Percentiles rank a stretch among this genome's conserved stretches.
Conservation (phyloP, 192 early-diverging fungal genomes). For the Coemansia sp. region DNA sequence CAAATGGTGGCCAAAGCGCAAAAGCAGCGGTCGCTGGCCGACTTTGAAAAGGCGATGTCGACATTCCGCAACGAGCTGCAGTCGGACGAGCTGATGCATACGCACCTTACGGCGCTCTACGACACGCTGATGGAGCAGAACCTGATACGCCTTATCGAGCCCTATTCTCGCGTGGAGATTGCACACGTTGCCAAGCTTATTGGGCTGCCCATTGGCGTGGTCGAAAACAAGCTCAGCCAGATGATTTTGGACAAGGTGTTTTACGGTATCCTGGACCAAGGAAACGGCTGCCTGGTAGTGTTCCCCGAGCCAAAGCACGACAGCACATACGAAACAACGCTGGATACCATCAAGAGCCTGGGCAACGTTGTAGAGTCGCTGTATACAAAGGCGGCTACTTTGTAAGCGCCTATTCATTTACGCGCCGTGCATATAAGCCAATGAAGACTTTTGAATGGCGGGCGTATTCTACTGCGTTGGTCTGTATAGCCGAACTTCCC, state of each 20-base stretch:
- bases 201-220: conserved; percentile 86
- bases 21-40: conserved; percentile 93
- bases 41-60: conserved; percentile 90
- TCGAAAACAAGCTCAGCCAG: conserved; percentile 95
- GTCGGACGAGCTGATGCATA: conserved; percentile 92
- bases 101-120: conserved; percentile 88
- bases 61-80: conserved; percentile 84
- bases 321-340: conserved; percentile 86
- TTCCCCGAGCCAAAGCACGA: conserved; percentile 88
- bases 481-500: not conserved
- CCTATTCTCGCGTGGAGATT: conserved; percentile 96
- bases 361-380: conserved; percentile 92
- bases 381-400: conserved; percentile 77
- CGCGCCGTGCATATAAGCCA: conserved; percentile 4
- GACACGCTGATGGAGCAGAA: conserved; percentile 97
- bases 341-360: conserved; percentile 98
- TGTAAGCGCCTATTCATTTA: conserved; percentile 16
- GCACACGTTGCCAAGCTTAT: conserved; percentile 91
- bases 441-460: not conserved
- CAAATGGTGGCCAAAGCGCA: conserved; percentile 91
- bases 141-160: conserved; percentile 94
- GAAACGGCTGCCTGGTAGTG: conserved; percentile 89
- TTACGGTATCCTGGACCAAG: conserved; percentile 95
- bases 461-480: conserved; percentile 4
- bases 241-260: conserved; percentile 99